Base-by-base conservation (phyloP, 2,329 filamentous ascomycete genomes). In the Juglanconis sp. region DNA sequence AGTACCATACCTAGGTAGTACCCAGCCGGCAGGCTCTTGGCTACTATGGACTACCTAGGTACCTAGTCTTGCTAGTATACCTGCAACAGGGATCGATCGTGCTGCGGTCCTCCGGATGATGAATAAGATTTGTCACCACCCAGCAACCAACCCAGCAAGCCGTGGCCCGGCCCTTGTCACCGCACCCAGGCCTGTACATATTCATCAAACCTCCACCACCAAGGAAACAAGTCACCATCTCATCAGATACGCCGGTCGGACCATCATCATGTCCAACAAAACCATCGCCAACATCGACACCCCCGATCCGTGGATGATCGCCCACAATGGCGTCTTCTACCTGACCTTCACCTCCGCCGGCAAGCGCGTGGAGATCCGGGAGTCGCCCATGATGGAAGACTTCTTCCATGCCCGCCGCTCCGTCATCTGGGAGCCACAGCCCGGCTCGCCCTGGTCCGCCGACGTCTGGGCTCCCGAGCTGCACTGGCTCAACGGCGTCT, bases 391-490 rank as follows among this genome's bases (percentile, higher is more conserved):
- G 15, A 68, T 74, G 62, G 69, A 73, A 32, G 58, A 73, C 52
- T 74, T 74, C 55, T 58, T 63, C 48, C 54, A 64, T 34, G 65
- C 67, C 31, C 59, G 61, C 10, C 71, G 69, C 44, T 46, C 57
- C 17, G 50, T 60, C 38, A 46, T 60, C 3, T 63, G 61, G 59
- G 53, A 63, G 15, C 61, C 61, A n/a, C 36, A 51, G 24, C 50
- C 53, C 3, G 61, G 53, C 38, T 47, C 61, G 17, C 53, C 53
- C 1, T 63, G 57, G 57, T 57, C 50, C 2, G 50, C 57, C 7
- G 61, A 60, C 13, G 40, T 63, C 36, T 85, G 82, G 82, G 82
- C 82, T 0, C 82, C 82, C 0, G 82, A 85, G 70, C 73, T 85
- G 2, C 59, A 63, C 46, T 34, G 50, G 11, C 54, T 63, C 10